Conservation (phyloP, 352 stramenopile genomes). For the Phytophthora brassicae region DNA sequence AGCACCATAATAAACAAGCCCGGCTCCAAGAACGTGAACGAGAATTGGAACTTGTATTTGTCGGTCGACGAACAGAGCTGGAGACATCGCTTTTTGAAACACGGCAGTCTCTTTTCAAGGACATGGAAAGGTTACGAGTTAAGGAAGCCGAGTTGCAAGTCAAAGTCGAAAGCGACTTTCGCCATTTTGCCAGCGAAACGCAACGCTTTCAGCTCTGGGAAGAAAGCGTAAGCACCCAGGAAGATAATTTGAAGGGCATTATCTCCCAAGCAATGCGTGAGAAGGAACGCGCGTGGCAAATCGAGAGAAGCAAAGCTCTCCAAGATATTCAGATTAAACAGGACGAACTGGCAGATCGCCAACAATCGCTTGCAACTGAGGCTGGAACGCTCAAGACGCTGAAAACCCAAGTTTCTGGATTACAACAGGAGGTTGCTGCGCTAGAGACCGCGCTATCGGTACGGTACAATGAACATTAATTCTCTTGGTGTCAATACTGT, state of each 20-base stretch:
- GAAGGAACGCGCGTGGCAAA: conserved; percentile 50
- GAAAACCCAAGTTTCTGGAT: conserved; percentile 17
- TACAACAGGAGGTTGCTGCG: conserved; percentile 25
- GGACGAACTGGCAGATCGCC: conserved; percentile 36
- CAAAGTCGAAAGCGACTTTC: conserved; percentile 47
- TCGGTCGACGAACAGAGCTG: conserved; percentile 47
- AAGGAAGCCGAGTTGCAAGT: conserved; percentile 57
- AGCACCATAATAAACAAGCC: conserved; percentile 49
- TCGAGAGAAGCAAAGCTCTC: conserved; percentile 41
- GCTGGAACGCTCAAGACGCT: conserved; percentile 28
- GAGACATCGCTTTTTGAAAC: conserved; percentile 71
- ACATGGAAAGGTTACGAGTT: conserved; percentile 60
- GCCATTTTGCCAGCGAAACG: conserved; percentile 43
- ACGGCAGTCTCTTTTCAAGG: conserved; percentile 60
- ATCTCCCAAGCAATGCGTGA: conserved; percentile 45
- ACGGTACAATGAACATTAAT: neutral
- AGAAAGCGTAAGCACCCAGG: conserved; percentile 43
- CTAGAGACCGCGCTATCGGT: conserved; percentile 31
- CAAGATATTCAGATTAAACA: conserved; percentile 33
- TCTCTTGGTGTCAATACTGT: no score
- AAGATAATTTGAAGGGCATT: conserved; percentile 46
- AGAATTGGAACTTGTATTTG: conserved; percentile 64
- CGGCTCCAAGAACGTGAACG: conserved; percentile 55
- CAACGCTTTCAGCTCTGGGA: conserved; percentile 55
- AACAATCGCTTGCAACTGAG: conserved; percentile 26